These are phyloP conservation scores for Colletotrichum tabaci DNA, from an alignment of 2,329 filamentous ascomycete genomes.

Conservation along the genomic window DNA sequence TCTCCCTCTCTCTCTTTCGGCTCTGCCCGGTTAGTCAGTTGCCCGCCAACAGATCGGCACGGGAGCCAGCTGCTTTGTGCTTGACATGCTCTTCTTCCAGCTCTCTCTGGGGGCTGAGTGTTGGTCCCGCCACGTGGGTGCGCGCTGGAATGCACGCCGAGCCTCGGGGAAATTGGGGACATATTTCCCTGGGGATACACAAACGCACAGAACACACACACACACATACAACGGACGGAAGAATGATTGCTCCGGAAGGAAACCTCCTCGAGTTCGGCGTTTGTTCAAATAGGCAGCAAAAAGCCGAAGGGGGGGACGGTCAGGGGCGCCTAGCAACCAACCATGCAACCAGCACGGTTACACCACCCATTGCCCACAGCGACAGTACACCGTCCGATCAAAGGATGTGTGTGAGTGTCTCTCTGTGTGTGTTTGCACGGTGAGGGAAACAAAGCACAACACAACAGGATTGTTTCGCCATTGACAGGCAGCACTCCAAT, in stretches of 20 bases:
- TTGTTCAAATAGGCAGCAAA: too few relatives aligned
- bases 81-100: background rate
- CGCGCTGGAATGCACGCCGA: conserved; percentile 5
- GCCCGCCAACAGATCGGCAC: background rate
- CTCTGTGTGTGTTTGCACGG: background rate
- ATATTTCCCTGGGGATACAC: background rate
- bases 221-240: background rate
- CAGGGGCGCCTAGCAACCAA: conserved; percentile 5
- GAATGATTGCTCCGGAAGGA: background rate
- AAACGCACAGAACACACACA: too few relatives aligned
- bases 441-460: background rate
- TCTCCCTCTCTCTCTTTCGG: too few relatives aligned
- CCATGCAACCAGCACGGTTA: too few relatives aligned
- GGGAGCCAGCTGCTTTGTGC: background rate
- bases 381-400: too few relatives aligned
- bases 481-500: background rate
- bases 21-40: too few relatives aligned
- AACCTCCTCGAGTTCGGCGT: background rate
- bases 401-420: too few relatives aligned
- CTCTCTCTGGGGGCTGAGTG: background rate
- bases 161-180: background rate
- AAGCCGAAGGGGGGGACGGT: too few relatives aligned
- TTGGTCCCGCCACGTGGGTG: background rate
- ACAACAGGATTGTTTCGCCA: conserved; percentile 1
- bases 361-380: too few relatives aligned